These are phyloP conservation scores for Blastocystis sp. DNA, from an alignment of 352 stramenopile species.

Conservation along the genomic window DNA sequence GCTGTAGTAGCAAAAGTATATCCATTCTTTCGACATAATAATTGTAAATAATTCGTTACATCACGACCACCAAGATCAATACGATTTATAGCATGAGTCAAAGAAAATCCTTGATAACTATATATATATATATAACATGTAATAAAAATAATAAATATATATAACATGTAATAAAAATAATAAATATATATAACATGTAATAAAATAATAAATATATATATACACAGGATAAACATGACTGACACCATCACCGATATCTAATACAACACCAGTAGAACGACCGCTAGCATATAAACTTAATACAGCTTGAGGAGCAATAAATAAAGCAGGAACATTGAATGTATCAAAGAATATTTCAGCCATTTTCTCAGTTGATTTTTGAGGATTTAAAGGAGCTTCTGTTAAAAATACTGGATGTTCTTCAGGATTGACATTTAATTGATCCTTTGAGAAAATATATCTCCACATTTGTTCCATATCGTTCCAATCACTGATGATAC, in stretches of 20 bases:
- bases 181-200: no score
- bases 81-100: constrained; percentile 17
- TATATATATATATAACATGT: no score
- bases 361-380: constrained; percentile 15
- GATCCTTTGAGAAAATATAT: constrained; percentile 44
- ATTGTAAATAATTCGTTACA: constrained; percentile 49
- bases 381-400: constrained; percentile 65
- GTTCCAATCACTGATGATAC: constrained; percentile 69
- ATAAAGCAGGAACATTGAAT: constrained; percentile 18
- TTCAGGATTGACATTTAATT: constrained; percentile 38
- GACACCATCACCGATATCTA: constrained; percentile 30
- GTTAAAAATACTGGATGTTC: constrained; percentile 54
- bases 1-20: constrained; percentile 62
- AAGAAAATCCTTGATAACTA: constrained; percentile 29
- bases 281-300: constrained; percentile 16
- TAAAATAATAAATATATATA: no score
- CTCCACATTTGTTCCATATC: constrained; percentile 59
- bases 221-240: constrained; percentile 24
- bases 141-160: no score
- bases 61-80: constrained; percentile 21
- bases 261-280: constrained; percentile 7
- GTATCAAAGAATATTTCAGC: constrained; percentile 33
- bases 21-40: constrained; percentile 52
- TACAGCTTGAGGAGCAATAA: constrained; percentile 19
- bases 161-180: no score